Conservation (phyloP, 345 rosid species). For the Eucalyptus erythrocorys region DNA sequence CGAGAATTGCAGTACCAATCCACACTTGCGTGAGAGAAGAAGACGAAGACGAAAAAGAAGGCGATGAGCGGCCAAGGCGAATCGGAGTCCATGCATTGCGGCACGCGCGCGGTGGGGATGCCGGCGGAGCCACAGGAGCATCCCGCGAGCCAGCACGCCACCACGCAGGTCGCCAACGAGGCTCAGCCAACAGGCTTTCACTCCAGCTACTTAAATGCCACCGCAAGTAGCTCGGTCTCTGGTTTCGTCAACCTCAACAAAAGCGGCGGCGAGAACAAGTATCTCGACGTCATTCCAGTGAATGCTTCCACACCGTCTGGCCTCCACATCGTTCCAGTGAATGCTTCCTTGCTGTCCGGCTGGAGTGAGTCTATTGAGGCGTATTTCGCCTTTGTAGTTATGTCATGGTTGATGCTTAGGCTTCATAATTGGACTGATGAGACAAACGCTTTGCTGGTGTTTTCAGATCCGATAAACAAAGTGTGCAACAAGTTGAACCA, state of each 20-base stretch:
- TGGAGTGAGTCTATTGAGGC: background rate
- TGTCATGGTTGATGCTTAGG: background rate
- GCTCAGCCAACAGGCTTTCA: background rate
- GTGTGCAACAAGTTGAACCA: background rate
- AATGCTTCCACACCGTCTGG: background rate
- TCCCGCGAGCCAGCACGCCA: background rate
- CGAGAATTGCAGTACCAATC: background rate
- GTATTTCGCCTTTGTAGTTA: background rate
- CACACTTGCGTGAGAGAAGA: background rate
- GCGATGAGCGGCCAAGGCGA: background rate
- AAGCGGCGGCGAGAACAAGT: background rate
- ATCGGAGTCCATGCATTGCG: background rate
- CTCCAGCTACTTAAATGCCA: background rate
- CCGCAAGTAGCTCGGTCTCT: background rate
- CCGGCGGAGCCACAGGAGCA: background rate
- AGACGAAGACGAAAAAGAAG: background rate
- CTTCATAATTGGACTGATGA: background rate
- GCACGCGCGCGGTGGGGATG: background rate
- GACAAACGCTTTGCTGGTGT: background rate
- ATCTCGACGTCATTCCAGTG: background rate
- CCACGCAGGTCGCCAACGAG: background rate
- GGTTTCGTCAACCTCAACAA: background rate
- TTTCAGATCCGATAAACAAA: background rate
- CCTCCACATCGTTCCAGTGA: background rate
- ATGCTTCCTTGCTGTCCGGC: background rate